These are phyloP conservation scores for Crucibulum laeve DNA, from an alignment of 768 basidiomycete species.

Conservation along the genomic window DNA sequence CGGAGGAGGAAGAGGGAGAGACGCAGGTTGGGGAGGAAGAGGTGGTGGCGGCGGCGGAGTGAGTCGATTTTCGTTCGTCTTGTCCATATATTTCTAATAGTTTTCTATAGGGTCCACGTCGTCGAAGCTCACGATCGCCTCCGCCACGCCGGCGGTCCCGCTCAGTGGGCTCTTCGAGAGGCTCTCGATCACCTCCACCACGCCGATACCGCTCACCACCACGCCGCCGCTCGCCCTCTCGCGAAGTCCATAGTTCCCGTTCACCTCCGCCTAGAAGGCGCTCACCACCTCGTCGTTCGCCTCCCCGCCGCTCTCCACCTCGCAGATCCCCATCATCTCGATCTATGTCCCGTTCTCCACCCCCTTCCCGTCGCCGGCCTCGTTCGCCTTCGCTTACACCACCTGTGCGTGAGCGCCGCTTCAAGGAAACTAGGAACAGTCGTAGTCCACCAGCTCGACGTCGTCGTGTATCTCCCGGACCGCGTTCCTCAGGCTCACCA, in stretches of 20 bases:
- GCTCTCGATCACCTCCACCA: conserved; percentile 36
- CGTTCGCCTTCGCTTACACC: conserved; percentile 49
- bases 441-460: conserved; percentile 53
- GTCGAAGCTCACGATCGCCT: conserved; percentile 44
- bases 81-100: not conserved
- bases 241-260: conserved; percentile 12
- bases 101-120: conserved; percentile 33
- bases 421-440: conserved; percentile 34
- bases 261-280: conserved; percentile 19
- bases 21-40: conserved; percentile 67
- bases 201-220: conserved; percentile 29
- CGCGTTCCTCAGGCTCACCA: conserved; percentile 23
- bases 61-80: conserved; percentile 16
- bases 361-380: conserved; percentile 27
- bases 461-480: conserved; percentile 33
- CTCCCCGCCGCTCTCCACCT: conserved; percentile 35
- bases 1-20: conserved; percentile 37
- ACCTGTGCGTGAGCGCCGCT: conserved; percentile 35
- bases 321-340: conserved; percentile 31
- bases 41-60: conserved; percentile 45
- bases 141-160: conserved; percentile 44
- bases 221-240: conserved; percentile 26
- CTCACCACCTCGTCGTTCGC: conserved; percentile 14
- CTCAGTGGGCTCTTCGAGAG: conserved; percentile 23
- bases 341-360: too few species aligned